Evolutionary conservation across 306 rosid genomes (phyloP).

Genomic region (Lathyrus sativus): DNA sequence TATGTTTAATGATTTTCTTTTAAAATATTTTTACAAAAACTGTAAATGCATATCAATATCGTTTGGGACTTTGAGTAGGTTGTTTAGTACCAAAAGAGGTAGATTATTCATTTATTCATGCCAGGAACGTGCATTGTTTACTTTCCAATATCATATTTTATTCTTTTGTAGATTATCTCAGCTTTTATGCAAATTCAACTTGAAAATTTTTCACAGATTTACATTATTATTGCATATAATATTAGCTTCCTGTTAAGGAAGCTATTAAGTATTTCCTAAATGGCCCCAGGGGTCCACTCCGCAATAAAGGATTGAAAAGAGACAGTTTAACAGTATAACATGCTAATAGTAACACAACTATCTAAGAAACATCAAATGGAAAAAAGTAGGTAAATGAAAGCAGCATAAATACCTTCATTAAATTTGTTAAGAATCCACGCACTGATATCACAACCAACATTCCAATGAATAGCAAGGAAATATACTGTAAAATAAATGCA

Average conservation of each 20-base stretch:
- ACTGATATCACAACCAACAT: conserved; percentile 90
- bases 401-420: conserved; percentile 80
- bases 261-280: conserved; percentile 15
- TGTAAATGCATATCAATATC: neutral
- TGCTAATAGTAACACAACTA: conserved; percentile 3
- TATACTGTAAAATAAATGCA: conserved; percentile 63
- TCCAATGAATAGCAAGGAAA: conserved; percentile 89
- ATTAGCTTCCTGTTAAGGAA: neutral
- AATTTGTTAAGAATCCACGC: conserved; percentile 93
- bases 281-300: neutral
- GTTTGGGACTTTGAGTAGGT: conserved; percentile 14
- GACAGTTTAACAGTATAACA: neutral
- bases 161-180: conserved; percentile 6
- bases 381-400: conserved; percentile 34
- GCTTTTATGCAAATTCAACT: conserved; percentile 8
- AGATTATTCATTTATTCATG: neutral
- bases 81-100: neutral
- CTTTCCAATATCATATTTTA: conserved; percentile 4
- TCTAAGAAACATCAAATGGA: conserved; percentile 24
- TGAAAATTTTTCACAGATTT: conserved; percentile 4
- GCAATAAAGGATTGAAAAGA: neutral
- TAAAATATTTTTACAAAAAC: neutral
- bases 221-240: neutral
- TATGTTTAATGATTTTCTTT: neutral
- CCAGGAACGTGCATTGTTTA: neutral